Percentiles rank a stretch among this genome's conserved stretches.
Conservation (phyloP, 257 asterid genomes). For the Jacaranda copaia region DNA sequence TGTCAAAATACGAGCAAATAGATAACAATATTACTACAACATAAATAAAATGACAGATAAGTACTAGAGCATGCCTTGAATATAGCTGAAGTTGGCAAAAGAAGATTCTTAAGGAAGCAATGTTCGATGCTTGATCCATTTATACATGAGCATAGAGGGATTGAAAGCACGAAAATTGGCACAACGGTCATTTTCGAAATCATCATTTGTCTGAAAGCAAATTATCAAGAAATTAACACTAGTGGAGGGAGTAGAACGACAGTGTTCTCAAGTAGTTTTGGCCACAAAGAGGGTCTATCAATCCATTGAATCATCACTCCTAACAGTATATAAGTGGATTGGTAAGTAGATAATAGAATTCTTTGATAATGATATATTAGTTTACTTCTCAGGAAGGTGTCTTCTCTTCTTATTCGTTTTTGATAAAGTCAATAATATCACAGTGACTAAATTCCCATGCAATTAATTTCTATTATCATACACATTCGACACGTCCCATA, state of each 20-base stretch:
- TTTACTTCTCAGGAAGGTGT: slow-evolving; percentile 16
- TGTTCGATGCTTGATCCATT: neutral
- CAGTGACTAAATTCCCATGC: too few relatives aligned
- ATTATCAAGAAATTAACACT: neutral
- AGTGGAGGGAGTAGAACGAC: slow-evolving; percentile 24
- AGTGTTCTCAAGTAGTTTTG: neutral
- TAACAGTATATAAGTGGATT: slow-evolving; percentile 20
- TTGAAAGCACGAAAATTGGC: slow-evolving; percentile 8
- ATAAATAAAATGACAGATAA: neutral
- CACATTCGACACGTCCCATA: too few relatives aligned
- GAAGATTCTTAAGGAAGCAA: neutral
- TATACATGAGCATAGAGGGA: slow-evolving; percentile 28
- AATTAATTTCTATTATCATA: too few relatives aligned
- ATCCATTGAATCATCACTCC: slow-evolving; percentile 1
- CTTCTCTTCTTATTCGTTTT: neutral
- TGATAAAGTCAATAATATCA: neutral
- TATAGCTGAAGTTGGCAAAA: neutral
- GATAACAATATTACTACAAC: too few relatives aligned
- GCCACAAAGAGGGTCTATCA: slow-evolving; percentile 20
- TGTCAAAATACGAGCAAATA: too few relatives aligned
- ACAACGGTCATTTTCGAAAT: slow-evolving; percentile 40
- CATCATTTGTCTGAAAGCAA: slow-evolving; percentile 8
- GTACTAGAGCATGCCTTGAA: neutral
- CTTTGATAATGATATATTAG: slow-evolving; percentile 26
- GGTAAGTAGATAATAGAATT: neutral